A percentile compares a stretch with the other conserved stretches of the same genome.
Evolutionary conservation across 1,139 yeast genomes (phyloP).

Genomic region (Pichia sp.): DNA sequence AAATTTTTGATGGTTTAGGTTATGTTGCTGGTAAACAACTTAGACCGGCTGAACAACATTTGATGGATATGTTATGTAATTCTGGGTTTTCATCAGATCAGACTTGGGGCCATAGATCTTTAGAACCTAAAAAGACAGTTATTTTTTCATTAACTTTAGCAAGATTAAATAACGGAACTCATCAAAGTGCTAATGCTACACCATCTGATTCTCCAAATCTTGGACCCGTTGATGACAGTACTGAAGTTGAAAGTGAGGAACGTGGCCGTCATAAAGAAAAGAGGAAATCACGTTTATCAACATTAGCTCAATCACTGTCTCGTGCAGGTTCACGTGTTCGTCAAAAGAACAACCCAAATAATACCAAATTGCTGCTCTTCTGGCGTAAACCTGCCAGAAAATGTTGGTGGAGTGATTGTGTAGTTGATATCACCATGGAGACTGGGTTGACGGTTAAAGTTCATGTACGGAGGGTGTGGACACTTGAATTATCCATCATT

Average conservation of each 20-base stretch:
- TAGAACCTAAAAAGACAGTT: slow-evolving; percentile 83
- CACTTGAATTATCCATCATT: slow-evolving; percentile 62
- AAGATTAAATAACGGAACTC: slow-evolving; percentile 41
- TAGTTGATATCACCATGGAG: slow-evolving; percentile 45
- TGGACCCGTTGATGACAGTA: slow-evolving; percentile 35
- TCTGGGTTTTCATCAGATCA: slow-evolving; percentile 72
- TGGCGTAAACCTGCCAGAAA: slow-evolving; percentile 99
- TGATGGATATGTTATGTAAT: slow-evolving; percentile 89
- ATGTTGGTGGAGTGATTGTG: slow-evolving; percentile 95
- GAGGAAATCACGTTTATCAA: slow-evolving; percentile 33
- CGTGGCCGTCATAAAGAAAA: slow-evolving; percentile 15
- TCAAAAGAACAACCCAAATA: slow-evolving; percentile 35
- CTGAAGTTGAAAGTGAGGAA: slow-evolving; percentile 14
- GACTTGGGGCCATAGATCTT: slow-evolving; percentile 79
- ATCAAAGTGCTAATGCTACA: slow-evolving; percentile 21
- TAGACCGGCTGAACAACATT: slow-evolving; percentile 92
- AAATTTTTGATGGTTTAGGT: slow-evolving; percentile 70
- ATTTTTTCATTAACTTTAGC: slow-evolving; percentile 80
- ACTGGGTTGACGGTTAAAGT: slow-evolving; percentile 39
- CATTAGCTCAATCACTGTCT: slow-evolving; percentile 38
- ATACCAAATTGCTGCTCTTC: slow-evolving; percentile 76
- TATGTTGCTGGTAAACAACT: slow-evolving; percentile 41
- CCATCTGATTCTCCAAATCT: slow-evolving; percentile 42
- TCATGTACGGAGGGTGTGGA: slow-evolving; percentile 80
- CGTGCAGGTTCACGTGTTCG: slow-evolving; percentile 47